phyloP scores from a whole-genome alignment of 1,284 basidiomycete species.

The Pascua sp. region DNA sequence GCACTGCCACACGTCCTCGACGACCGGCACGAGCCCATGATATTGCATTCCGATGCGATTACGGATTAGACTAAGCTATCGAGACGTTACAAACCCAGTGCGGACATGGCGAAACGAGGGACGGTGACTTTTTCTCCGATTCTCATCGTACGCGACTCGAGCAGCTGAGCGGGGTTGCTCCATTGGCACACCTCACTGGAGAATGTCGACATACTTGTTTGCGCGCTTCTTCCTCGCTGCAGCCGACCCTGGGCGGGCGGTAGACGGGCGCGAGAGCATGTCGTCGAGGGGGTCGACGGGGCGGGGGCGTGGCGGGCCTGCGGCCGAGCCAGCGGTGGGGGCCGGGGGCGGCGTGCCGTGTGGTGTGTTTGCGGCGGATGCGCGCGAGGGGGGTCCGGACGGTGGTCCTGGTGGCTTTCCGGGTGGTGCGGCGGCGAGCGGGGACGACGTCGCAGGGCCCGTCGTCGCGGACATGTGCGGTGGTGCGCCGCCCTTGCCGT shows the following conservation, averaged over 20 bases:
- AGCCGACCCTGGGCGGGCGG: constrained; percentile 37
- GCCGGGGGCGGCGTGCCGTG: background rate
- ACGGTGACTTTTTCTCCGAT: too few species aligned
- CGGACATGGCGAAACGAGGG: too few species aligned
- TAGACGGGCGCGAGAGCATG: constrained; percentile 42
- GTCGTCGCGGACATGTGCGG: background rate
- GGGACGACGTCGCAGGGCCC: background rate
- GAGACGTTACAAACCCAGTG: too few species aligned
- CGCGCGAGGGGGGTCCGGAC: background rate
- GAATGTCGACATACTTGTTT: constrained; percentile 67
- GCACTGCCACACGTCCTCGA: too few species aligned
- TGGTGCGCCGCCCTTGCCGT: background rate
- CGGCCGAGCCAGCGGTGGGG: background rate
- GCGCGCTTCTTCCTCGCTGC: constrained; percentile 68
- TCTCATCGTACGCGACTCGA: too few species aligned
- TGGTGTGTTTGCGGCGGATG: background rate
- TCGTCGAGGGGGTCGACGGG: constrained; percentile 51
- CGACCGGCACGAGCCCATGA: too few species aligned
- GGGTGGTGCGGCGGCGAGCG: background rate
- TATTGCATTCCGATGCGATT: too few species aligned
- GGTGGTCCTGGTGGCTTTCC: background rate
- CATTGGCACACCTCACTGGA: constrained; percentile 18
- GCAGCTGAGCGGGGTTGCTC: too few species aligned
- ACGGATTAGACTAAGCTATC: too few species aligned
- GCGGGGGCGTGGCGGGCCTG: constrained; percentile 29